Percentiles rank a stretch among this genome's conserved stretches.
These are phyloP conservation scores for Blakeslea trispora DNA, from an alignment of 371 early-diverging fungal genomes.

Conservation along the genomic window DNA sequence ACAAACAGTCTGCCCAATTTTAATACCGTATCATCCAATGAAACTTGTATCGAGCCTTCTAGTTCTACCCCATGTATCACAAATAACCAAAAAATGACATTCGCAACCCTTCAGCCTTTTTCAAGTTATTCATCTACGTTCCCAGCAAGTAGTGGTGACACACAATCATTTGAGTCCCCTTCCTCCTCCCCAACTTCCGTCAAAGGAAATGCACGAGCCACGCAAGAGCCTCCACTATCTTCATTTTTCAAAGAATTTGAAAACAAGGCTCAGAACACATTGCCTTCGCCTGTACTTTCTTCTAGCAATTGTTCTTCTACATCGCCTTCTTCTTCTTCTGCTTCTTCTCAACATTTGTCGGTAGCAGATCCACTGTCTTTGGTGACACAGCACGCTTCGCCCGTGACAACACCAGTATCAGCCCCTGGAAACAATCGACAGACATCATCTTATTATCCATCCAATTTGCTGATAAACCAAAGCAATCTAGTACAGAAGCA, in stretches of 20 bases:
- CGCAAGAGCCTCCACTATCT: conserved; percentile 2
- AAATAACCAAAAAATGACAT: conserved; percentile 6
- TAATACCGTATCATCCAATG: conserved; percentile 7
- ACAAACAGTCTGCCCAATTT: conserved; percentile 16
- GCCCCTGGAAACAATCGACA: conserved; percentile 19
- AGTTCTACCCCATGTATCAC: conserved; percentile 4
- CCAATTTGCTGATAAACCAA: conserved; percentile 4
- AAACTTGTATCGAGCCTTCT: conserved; percentile 6
- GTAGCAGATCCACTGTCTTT: conserved; percentile 19
- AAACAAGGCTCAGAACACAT: background rate
- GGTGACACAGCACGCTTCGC: conserved; percentile 25
- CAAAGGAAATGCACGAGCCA: background rate
- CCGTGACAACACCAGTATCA: conserved; percentile 23
- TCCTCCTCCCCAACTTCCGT: background rate
- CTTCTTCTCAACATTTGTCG: conserved; percentile 53
- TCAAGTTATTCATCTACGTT: background rate
- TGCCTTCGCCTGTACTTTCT: conserved; percentile 19
- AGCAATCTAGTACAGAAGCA: background rate
- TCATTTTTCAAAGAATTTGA: conserved; percentile 13
- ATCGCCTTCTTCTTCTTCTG: conserved; percentile 61
- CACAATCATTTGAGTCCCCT: background rate
- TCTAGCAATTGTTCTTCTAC: conserved; percentile 46
- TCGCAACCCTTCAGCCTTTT: background rate
- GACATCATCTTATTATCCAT: conserved; percentile 15
- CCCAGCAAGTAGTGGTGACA: background rate